These are phyloP conservation scores for Pichia rugopelliculosa DNA, from an alignment of 805 yeast genomes.

Conservation along the genomic window DNA sequence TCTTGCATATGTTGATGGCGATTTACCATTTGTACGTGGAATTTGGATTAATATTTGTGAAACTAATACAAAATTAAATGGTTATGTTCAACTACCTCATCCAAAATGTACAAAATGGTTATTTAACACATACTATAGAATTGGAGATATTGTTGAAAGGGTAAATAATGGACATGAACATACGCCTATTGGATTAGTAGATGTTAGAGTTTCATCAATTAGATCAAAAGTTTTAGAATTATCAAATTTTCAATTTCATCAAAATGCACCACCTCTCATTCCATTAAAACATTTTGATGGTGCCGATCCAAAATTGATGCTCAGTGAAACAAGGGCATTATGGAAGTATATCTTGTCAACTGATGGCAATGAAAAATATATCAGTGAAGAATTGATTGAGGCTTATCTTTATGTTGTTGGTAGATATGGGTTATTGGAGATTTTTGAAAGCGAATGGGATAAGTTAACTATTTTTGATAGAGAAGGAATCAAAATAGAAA, in stretches of 20 bases:
- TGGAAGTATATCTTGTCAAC: constrained; percentile 45
- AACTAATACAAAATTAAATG: constrained; percentile 16
- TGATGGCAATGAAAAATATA: constrained; percentile 13
- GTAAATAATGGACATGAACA: constrained; percentile 1
- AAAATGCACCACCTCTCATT: constrained; percentile 69
- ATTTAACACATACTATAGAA: constrained; percentile 33
- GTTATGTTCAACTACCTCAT: constrained; percentile 16
- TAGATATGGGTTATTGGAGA: constrained; percentile 29
- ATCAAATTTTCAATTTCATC: constrained; percentile 25
- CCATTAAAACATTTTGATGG: constrained; percentile 30
- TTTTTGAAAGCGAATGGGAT: constrained; percentile 31
- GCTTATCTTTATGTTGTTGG: constrained; percentile 45
- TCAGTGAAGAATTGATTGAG: constrained; percentile 38
- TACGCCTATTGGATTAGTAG: constrained; percentile 27
- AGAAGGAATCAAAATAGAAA: constrained; percentile 16
- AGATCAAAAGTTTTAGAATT: constrained; percentile 30
- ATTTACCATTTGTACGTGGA: constrained; percentile 63
- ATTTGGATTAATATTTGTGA: constrained; percentile 35
- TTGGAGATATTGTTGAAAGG: constrained; percentile 7
- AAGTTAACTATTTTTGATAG: constrained; percentile 28
- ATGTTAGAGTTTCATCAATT: constrained; percentile 36
- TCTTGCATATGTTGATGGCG: constrained; percentile 76
- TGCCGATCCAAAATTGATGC: constrained; percentile 31
- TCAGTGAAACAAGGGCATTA: constrained; percentile 74
- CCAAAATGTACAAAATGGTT: constrained; percentile 30